These are phyloP conservation scores for Geranomyces variabilis DNA, from an alignment of 192 early-diverging fungal genomes.

Conservation along the genomic window DNA sequence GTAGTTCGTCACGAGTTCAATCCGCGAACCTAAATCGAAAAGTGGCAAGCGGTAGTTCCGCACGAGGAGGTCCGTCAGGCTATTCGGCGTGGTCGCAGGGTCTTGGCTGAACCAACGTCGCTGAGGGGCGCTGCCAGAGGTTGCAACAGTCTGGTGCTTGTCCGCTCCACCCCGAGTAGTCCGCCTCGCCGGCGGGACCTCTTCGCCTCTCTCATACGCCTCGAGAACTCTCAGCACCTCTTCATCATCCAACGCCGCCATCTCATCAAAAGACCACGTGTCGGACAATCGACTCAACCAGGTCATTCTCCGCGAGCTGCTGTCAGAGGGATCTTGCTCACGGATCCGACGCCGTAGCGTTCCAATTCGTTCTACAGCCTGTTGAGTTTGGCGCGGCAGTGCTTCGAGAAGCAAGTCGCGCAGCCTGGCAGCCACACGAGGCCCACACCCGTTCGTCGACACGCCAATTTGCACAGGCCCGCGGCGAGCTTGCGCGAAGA, in stretches of 20 bases:
- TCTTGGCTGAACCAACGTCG: too few relatives aligned
- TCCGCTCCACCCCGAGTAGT: too few relatives aligned
- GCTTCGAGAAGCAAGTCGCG: constrained; percentile 62
- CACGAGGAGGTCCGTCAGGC: too few relatives aligned
- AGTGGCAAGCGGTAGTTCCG: too few relatives aligned
- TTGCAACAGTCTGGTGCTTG: too few relatives aligned
- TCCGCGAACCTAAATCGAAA: too few relatives aligned
- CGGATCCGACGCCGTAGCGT: constrained; percentile 51
- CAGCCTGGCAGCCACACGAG: constrained; percentile 83
- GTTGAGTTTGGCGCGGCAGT: constrained; percentile 22
- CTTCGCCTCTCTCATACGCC: constrained; percentile 52
- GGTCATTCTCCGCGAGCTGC: constrained; percentile 74
- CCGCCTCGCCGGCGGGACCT: constrained; percentile 5
- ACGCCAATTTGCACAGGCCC: constrained; percentile 69
- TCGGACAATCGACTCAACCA: constrained; percentile 87
- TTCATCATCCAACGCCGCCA: constrained; percentile 68
- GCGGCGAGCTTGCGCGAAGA: constrained; percentile 75
- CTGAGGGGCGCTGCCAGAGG: too few relatives aligned
- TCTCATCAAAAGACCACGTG: constrained; percentile 75
- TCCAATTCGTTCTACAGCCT: constrained; percentile 44
- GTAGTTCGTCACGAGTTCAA: too few relatives aligned
- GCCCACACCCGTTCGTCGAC: constrained; percentile 85
- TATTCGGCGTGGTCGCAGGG: too few relatives aligned
- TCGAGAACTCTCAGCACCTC: constrained; percentile 61
- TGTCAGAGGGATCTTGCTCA: constrained; percentile 49